Base-by-base conservation (phyloP, 257 asterid genomes). In the Anisodus acutangulus region DNA sequence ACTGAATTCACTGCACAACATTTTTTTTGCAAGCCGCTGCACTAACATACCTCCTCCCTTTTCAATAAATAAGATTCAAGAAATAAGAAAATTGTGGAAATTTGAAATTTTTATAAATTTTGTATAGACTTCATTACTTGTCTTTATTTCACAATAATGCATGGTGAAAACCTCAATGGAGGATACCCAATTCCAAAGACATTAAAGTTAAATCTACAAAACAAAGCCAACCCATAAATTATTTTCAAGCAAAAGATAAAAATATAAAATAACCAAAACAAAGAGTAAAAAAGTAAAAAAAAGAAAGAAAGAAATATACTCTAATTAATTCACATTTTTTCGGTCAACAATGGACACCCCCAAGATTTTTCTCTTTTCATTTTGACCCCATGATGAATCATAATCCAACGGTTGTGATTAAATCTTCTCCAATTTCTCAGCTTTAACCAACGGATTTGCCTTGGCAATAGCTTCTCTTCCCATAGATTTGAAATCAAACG, bases 401-500 rank as follows among this genome's bases (percentile, higher is more conserved):
- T 74, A 74, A 88, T 19, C 37, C 2, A 78, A 86, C 88, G 94
- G 85, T 83, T 43, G 8, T 4, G 88, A 89, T 91, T 88, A 95
- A 22, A 95, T 93, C 93, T 86, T 95, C 63, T 87, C 90, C 85
- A 95, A 85, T 86, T 93, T 95, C 26, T 82, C 88, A 0, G 90
- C 97, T 84, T 87, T 93, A 87, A 95, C 86, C 83, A 93, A 35
- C 7, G 98, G 98, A 85, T 95, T 95, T 0, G 93, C 98, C 92
- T 89, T 95, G 3, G 98, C 98, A 79, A 95, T 95, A 31, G 93
- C 98, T 86, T 95, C 97, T 87, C 92, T 89, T 12, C 98, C 98
- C 90, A 88, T 78, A 17, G 94, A 49, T 89, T 95, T 95, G 92
- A 91, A 95, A 86, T 95, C 97, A 58, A 95, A 92, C 9, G 88